Conservation (phyloP, 2,329 filamentous ascomycete genomes). For the Tetracladium maxilliforme region DNA sequence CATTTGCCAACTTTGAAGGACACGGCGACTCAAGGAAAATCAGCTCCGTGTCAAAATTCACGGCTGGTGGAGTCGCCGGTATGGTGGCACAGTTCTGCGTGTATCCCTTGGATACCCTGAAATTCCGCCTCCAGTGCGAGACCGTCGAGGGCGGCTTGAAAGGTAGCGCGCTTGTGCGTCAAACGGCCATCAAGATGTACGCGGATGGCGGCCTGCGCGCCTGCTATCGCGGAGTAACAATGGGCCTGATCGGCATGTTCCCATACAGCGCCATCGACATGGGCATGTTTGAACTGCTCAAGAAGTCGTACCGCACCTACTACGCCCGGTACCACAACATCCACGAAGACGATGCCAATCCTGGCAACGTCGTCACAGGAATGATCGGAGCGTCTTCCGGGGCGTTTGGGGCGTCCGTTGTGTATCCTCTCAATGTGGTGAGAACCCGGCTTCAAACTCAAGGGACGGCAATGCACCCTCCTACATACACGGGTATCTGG, state of each 20-base stretch:
- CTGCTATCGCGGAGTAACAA: slow-evolving; percentile 84
- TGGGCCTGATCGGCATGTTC: slow-evolving; percentile 93
- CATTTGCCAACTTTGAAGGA: slow-evolving; percentile 74
- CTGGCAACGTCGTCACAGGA: slow-evolving; percentile 72
- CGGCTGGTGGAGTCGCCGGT: slow-evolving; percentile 79
- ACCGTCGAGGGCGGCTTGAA: slow-evolving; percentile 74
- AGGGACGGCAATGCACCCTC: slow-evolving; percentile 79
- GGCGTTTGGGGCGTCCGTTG: slow-evolving; percentile 80
- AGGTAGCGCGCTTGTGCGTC: slow-evolving; percentile 68
- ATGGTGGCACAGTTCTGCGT: slow-evolving; percentile 94
- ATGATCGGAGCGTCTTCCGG: slow-evolving; percentile 84
- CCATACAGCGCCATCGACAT: slow-evolving; percentile 96
- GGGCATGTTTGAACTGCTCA: slow-evolving; percentile 87
- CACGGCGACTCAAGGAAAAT: slow-evolving; percentile 71
- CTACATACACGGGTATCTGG: slow-evolving; percentile 79
- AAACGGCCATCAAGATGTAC: slow-evolving; percentile 81
- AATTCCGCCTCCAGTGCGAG: slow-evolving; percentile 81
- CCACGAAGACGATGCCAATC: slow-evolving; percentile 70
- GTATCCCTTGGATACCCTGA: slow-evolving; percentile 43
- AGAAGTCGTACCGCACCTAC: slow-evolving; percentile 54
- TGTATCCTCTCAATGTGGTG: slow-evolving; percentile 90
- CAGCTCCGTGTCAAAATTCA: slow-evolving; percentile 73
- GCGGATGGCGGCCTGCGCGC: slow-evolving; percentile 56
- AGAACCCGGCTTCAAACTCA: slow-evolving; percentile 87
- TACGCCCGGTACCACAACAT: slow-evolving; percentile 56